phyloP scores from a whole-genome alignment of 2,329 filamentous ascomycete species.

The Seiridium cupressi region DNA sequence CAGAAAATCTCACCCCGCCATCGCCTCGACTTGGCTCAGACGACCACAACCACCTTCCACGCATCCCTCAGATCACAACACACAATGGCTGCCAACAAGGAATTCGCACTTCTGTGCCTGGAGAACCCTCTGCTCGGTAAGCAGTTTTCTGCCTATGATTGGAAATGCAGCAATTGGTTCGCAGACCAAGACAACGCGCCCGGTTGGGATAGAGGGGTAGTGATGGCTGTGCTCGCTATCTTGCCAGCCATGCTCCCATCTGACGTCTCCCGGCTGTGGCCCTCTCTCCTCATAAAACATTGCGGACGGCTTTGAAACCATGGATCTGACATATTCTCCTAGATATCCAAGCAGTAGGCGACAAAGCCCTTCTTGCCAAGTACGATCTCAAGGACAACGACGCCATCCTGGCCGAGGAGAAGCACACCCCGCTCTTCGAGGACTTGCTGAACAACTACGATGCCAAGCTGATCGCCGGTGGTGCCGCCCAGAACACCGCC shows the following conservation, averaged over 20 bases:
- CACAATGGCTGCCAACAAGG: constrained; percentile 71
- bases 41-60: constrained; percentile 12
- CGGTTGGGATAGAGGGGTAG: neutral
- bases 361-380: constrained; percentile 83
- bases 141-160: constrained; percentile 21
- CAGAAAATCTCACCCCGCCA: constrained; percentile 25
- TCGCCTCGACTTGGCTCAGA: constrained; percentile 15
- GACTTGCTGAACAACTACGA: constrained; percentile 90
- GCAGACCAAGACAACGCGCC: neutral
- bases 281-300: neutral
- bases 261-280: too few relatives aligned
- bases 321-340: neutral
- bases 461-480: constrained; percentile 92
- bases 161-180: constrained; percentile 3
- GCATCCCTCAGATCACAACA: constrained; percentile 13
- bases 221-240: too few relatives aligned
- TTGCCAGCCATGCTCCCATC: too few relatives aligned
- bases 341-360: constrained; percentile 90
- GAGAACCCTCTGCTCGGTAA: constrained; percentile 96
- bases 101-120: constrained; percentile 86
- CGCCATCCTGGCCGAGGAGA: constrained; percentile 91
- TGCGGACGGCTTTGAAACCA: too few relatives aligned
- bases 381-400: constrained; percentile 95
- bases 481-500: constrained; percentile 96
- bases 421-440: constrained; percentile 88